Percentiles rank a stretch among this genome's conserved stretches.
These are phyloP conservation scores for Linnemannia elongata DNA, from an alignment of 192 early-diverging fungal genomes.

Conservation along the genomic window DNA sequence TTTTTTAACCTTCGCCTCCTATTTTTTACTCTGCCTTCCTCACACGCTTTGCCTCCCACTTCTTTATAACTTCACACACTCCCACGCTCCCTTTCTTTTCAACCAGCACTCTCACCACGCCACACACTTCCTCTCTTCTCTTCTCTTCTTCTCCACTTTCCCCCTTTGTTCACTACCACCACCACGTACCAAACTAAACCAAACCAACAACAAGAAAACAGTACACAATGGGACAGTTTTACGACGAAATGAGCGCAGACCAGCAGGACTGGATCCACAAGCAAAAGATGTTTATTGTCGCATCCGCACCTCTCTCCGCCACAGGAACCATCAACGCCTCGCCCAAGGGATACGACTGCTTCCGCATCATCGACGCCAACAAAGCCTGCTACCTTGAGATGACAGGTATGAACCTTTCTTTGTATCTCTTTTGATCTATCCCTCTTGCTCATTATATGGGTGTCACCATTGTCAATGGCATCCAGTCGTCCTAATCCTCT, in stretches of 20 bases:
- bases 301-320: constrained; percentile 59
- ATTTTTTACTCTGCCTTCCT: too few relatives aligned
- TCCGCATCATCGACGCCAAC: constrained; percentile 56
- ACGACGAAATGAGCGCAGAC: constrained; percentile 49
- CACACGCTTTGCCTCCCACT: too few relatives aligned
- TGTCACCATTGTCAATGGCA: too few relatives aligned
- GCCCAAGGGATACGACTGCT: constrained; percentile 69
- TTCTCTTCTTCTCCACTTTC: not conserved
- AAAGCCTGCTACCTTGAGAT: constrained; percentile 48
- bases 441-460: not conserved
- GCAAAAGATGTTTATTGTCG: constrained; percentile 66
- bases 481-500: too few relatives aligned
- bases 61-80: too few relatives aligned
- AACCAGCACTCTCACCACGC: too few relatives aligned
- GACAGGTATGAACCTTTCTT: constrained; percentile 17
- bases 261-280: constrained; percentile 61
- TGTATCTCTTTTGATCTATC: not conserved
- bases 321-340: constrained; percentile 66
- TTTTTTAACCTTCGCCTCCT: too few relatives aligned
- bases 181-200: not conserved
- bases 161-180: not conserved
- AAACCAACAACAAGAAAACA: not conserved
- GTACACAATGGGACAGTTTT: constrained; percentile 59
- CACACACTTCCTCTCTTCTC: too few relatives aligned
- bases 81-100: too few relatives aligned